These are phyloP conservation scores for Wickerhamomyces queroliae DNA, from an alignment of 805 yeast species.

Conservation along the genomic window DNA sequence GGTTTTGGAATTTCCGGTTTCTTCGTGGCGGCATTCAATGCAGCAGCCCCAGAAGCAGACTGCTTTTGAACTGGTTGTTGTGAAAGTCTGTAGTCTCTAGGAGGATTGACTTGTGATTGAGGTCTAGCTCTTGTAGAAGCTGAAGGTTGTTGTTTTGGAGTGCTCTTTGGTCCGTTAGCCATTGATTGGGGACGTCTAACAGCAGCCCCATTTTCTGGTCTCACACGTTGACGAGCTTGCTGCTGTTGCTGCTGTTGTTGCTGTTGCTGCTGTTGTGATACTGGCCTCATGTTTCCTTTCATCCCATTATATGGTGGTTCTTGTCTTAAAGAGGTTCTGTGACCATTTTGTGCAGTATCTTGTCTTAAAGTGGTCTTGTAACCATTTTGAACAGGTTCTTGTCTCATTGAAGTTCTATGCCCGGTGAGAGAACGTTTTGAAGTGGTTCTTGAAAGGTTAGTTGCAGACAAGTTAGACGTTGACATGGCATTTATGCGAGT, in stretches of 20 bases:
- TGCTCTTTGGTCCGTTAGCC: background rate
- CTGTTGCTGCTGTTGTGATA: slow-evolving; percentile 1
- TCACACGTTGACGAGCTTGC: no score
- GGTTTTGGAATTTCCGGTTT: slow-evolving; percentile 32
- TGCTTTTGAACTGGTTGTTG: background rate
- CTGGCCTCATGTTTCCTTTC: background rate
- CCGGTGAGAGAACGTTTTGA: no score
- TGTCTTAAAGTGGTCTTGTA: slow-evolving; percentile 21
- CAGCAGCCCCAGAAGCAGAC: slow-evolving; percentile 22
- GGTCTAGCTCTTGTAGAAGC: background rate
- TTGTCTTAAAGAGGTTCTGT: slow-evolving; percentile 22
- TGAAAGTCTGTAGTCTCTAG: background rate
- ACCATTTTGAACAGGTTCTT: slow-evolving; percentile 7
- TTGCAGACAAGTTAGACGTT: slow-evolving; percentile 6
- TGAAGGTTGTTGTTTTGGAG: background rate
- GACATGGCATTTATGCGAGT: slow-evolving; percentile 67
- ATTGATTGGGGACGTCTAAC: slow-evolving; percentile 3
- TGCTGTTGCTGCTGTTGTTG: slow-evolving; percentile 5
- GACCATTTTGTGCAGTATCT: slow-evolving; percentile 5
- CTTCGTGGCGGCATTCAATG: slow-evolving; percentile 47
- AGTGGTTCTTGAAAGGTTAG: slow-evolving; percentile 10
- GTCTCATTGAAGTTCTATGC: slow-evolving; percentile 21
- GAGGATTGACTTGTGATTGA: background rate
- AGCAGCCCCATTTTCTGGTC: no score
- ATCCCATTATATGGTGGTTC: slow-evolving; percentile 5